phyloP scores from a whole-genome alignment of 164 flowering plant species.

The Malania oleifera region DNA sequence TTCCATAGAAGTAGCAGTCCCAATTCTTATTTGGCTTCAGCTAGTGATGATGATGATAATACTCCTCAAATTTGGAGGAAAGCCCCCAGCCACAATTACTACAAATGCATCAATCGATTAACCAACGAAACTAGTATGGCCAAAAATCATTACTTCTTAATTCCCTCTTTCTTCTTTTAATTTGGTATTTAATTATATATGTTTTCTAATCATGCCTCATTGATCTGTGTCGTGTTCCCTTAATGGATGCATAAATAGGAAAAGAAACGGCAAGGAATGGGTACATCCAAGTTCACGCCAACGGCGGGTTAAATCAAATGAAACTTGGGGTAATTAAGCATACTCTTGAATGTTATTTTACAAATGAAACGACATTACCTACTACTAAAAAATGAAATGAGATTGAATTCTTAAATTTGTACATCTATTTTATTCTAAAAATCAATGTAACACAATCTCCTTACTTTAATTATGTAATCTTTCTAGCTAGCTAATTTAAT shows the following conservation, averaged over 20 bases:
- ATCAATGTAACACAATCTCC: too few species aligned
- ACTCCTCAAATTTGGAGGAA: constrained; percentile 32
- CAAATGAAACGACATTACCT: not conserved
- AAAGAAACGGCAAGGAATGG: constrained; percentile 27
- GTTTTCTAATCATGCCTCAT: too few species aligned
- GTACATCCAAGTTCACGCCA: constrained; percentile 33
- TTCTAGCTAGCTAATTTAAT: too few species aligned
- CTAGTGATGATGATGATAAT: constrained; percentile 13
- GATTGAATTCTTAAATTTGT: too few species aligned
- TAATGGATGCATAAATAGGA: too few species aligned
- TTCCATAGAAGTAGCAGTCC: too few species aligned
- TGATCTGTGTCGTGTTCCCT: too few species aligned
- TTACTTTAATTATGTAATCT: too few species aligned
- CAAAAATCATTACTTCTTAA: not conserved
- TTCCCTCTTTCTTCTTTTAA: not conserved
- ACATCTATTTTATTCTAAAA: too few species aligned
- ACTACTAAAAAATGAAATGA: too few species aligned
- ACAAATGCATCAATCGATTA: constrained; percentile 23
- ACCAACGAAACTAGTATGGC: constrained; percentile 20
- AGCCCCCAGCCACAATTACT: constrained; percentile 18
- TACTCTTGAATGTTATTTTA: not conserved
- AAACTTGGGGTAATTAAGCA: constrained; percentile 34
- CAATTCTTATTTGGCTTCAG: constrained; percentile 1
- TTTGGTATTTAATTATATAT: not conserved
- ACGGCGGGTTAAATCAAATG: constrained; percentile 63